Conservation (phyloP, 176 grass and related monocot species). For the Zoysia pacifica region DNA sequence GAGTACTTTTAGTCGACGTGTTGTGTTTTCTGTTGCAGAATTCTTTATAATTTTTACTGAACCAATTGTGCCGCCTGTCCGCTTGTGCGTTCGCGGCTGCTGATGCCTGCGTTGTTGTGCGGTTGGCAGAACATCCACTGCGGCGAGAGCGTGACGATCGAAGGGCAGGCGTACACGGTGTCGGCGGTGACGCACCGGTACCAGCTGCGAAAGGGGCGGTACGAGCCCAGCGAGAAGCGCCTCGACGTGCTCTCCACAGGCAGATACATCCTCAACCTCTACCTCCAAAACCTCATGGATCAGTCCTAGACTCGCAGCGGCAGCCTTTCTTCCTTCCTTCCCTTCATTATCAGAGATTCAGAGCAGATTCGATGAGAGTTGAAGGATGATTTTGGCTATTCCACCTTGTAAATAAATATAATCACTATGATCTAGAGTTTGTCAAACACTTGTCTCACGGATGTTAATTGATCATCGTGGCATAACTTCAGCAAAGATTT, state of each 20-base stretch:
- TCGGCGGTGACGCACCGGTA: conserved; percentile 81
- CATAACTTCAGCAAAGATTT: background rate
- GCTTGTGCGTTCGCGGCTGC: too few species aligned
- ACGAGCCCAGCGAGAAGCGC: conserved; percentile 92
- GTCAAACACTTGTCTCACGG: background rate
- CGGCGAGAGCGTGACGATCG: conserved; percentile 92
- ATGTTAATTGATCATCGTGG: background rate
- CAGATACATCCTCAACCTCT: conserved; percentile 93
- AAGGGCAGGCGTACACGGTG: conserved; percentile 82
- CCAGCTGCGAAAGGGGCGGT: conserved; percentile 89
- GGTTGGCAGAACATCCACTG: conserved; percentile 82
- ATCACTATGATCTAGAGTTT: background rate
- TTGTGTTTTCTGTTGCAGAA: too few species aligned
- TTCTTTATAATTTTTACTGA: too few species aligned
- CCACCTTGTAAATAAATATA: background rate
- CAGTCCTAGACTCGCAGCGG: conserved; percentile 43
- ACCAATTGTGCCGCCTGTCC: too few species aligned
- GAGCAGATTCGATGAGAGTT: too few species aligned
- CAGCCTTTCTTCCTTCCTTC: background rate
- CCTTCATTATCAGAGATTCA: background rate
- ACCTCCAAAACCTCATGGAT: conserved; percentile 77
- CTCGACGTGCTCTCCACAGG: conserved; percentile 88
- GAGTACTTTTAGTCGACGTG: too few species aligned
- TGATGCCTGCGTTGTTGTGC: background rate
- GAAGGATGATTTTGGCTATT: too few species aligned